A percentile compares a stretch with the other conserved stretches of the same genome.
phyloP scores from a whole-genome alignment of 1,284 basidiomycete species.

The Acaromyces ingoldii region DNA sequence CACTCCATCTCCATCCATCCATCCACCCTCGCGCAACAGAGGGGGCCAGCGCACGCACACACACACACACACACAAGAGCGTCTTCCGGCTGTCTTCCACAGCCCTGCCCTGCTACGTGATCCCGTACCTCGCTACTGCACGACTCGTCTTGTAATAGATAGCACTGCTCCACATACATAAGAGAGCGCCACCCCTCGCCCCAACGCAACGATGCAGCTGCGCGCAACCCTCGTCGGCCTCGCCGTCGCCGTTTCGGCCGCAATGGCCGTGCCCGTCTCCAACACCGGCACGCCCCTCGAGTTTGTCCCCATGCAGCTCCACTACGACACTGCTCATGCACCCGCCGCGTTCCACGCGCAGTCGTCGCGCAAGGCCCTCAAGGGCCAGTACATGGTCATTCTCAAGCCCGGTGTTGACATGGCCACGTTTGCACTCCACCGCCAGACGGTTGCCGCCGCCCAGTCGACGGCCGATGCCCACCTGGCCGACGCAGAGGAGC shows the following conservation, averaged over 20 bases:
- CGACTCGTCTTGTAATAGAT: too few species aligned
- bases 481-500: slow-evolving; percentile 21
- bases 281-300: slow-evolving; percentile 4
- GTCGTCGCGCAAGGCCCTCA: slow-evolving; percentile 25
- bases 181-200: too few species aligned
- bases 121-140: too few species aligned
- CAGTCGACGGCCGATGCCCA: slow-evolving; percentile 35
- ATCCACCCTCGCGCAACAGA: too few species aligned
- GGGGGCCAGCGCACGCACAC: too few species aligned
- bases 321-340: slow-evolving; percentile 2
- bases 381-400: slow-evolving; percentile 47
- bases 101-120: too few species aligned
- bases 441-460: slow-evolving; percentile 26
- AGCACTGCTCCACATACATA: too few species aligned
- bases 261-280: slow-evolving; percentile 1
- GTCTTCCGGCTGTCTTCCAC: too few species aligned
- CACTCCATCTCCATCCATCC: too few species aligned
- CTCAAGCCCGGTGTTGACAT: slow-evolving; percentile 43
- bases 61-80: too few species aligned
- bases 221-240: not conserved
- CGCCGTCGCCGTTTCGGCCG: not conserved
- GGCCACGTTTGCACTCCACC: slow-evolving; percentile 36
- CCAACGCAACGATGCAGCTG: not conserved
- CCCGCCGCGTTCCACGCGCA: slow-evolving; percentile 8
- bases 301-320: slow-evolving; percentile 11